phyloP scores from a whole-genome alignment of 768 basidiomycete genomes.

The Asterophora lycoperdoides region DNA sequence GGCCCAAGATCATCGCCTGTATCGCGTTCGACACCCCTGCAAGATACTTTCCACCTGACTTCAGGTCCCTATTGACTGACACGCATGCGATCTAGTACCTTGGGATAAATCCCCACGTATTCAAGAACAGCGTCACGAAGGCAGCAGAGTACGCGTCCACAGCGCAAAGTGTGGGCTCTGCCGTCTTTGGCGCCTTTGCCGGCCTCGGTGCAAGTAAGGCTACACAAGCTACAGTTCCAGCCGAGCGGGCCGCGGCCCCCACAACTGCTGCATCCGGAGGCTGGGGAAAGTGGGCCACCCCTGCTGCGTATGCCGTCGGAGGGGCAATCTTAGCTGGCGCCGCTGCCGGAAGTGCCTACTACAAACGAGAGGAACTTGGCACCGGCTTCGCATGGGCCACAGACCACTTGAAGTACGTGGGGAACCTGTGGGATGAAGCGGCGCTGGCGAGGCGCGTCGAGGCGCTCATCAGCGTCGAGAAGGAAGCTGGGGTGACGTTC shows the following conservation, averaged over 20 bases:
- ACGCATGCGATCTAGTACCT: constrained; percentile 56
- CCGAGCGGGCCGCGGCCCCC: constrained; percentile 18
- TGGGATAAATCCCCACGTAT: constrained; percentile 79
- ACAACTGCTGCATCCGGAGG: constrained; percentile 31
- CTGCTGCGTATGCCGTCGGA: constrained; percentile 67
- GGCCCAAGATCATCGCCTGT: constrained; percentile 85
- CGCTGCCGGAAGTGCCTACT: constrained; percentile 81
- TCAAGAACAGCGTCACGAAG: constrained; percentile 79
- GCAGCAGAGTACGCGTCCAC: constrained; percentile 64
- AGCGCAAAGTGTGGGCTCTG: constrained; percentile 61
- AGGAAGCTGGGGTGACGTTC: constrained; percentile 63
- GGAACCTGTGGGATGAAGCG: constrained; percentile 78
- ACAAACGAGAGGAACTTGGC: constrained; percentile 70
- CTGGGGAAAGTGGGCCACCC: constrained; percentile 62
- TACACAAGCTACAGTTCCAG: constrained; percentile 25
- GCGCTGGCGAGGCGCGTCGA: constrained; percentile 59
- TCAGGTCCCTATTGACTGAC: constrained; percentile 2
- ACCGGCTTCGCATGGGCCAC: constrained; percentile 69
- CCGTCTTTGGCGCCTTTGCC: constrained; percentile 54
- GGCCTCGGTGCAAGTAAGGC: constrained; percentile 45
- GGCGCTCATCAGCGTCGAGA: constrained; percentile 54
- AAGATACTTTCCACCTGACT: constrained; percentile 20
- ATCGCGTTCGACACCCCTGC: constrained; percentile 92
- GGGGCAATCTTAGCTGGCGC: constrained; percentile 76
- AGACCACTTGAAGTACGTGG: constrained; percentile 89